Conservation (phyloP, 2,329 filamentous ascomycete species). For the Magnaporthiopsis poae region DNA sequence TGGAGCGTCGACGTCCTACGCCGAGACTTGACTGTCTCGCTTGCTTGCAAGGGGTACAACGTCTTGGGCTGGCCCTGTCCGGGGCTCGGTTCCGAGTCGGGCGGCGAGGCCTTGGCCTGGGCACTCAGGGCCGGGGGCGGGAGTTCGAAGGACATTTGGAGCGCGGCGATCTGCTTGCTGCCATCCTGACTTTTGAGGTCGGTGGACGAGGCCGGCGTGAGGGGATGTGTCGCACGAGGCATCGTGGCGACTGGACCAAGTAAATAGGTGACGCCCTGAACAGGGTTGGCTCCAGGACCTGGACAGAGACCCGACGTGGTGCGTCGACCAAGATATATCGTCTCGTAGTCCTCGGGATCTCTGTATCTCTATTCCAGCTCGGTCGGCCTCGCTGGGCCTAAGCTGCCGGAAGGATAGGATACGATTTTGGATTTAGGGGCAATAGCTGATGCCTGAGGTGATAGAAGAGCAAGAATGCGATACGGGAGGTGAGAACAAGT, state of each 20-base stretch:
- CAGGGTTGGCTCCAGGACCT: neutral
- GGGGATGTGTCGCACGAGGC: slow-evolving; percentile 57
- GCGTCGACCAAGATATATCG: neutral
- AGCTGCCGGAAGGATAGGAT: neutral
- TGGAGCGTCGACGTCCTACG: slow-evolving; percentile 34
- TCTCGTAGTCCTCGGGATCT: neutral
- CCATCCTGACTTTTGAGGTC: slow-evolving; percentile 68
- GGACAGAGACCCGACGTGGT: neutral
- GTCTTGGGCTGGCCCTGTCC: slow-evolving; percentile 1
- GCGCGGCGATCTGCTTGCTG: slow-evolving; percentile 44
- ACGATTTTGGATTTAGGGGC: neutral
- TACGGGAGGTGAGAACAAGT: neutral
- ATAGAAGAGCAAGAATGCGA: neutral
- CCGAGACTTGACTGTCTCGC: slow-evolving; percentile 41
- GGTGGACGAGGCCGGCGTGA: slow-evolving; percentile 69
- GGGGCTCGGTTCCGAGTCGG: slow-evolving; percentile 2
- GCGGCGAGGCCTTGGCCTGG: slow-evolving; percentile 20
- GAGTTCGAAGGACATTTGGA: slow-evolving; percentile 63
- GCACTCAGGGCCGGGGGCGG: slow-evolving; percentile 62
- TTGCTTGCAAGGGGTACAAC: slow-evolving; percentile 17
- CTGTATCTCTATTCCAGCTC: neutral
- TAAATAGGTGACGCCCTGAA: neutral
- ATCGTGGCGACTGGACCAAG: slow-evolving; percentile 30
- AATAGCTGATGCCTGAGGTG: neutral
- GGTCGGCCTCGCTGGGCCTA: neutral